Percentiles rank a stretch among this genome's conserved stretches.
Evolutionary conservation across 495 filamentous ascomycete genomes (phyloP).

Genomic region (Penicillium robsamsonii): DNA sequence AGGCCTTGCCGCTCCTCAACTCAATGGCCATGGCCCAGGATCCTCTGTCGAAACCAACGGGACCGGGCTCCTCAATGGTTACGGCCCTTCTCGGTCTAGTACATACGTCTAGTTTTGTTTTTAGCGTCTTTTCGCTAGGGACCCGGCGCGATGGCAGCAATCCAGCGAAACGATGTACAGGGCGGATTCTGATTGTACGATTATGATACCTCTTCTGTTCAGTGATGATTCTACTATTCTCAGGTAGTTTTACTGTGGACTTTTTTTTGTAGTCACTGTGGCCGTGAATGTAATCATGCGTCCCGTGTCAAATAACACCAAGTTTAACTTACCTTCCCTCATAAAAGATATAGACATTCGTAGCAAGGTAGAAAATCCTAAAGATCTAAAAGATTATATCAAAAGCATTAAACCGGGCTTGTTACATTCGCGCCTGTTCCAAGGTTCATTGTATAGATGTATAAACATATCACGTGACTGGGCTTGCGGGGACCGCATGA

Average conservation of each 20-base stretch:
- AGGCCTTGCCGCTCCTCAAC: slow-evolving; percentile 16
- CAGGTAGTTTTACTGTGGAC: slow-evolving; percentile 8
- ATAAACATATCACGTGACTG: slow-evolving; percentile 12
- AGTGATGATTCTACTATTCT: slow-evolving; percentile 32
- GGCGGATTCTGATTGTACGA: slow-evolving; percentile 47
- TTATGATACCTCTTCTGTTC: slow-evolving; percentile 51
- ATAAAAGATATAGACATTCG: neutral
- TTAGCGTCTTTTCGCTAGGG: slow-evolving; percentile 26
- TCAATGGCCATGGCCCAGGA: slow-evolving; percentile 35
- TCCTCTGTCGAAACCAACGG: slow-evolving; percentile 29
- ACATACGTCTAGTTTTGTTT: slow-evolving; percentile 47
- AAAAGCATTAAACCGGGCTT: neutral
- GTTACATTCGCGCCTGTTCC: neutral
- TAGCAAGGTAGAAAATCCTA: neutral
- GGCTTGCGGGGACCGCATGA: slow-evolving; percentile 11
- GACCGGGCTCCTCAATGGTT: slow-evolving; percentile 35
- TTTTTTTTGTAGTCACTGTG: neutral
- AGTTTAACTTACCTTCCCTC: neutral
- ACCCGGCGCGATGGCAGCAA: slow-evolving; percentile 24
- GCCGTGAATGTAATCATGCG: neutral
- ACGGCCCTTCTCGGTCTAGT: slow-evolving; percentile 41
- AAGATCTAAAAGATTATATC: neutral
- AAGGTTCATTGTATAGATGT: neutral
- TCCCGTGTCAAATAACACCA: neutral
- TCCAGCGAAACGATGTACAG: slow-evolving; percentile 34